Conservation (phyloP, 495 filamentous ascomycete genomes). For the Aspergillus coremiiformis region DNA sequence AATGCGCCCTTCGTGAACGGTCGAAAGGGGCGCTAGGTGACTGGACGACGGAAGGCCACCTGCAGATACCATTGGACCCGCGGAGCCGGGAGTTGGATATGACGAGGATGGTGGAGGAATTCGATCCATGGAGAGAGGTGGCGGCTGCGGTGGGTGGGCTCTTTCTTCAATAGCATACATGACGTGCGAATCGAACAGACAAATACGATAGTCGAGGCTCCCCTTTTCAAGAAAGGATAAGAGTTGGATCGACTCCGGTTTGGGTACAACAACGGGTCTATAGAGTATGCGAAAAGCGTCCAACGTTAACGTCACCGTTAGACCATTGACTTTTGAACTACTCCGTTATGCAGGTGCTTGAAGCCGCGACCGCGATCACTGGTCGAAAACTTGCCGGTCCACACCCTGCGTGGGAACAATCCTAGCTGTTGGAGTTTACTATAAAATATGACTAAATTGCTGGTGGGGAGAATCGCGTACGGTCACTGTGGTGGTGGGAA, state of each 20-base stretch:
- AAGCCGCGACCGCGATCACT: conserved; percentile 5
- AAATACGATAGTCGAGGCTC: neutral
- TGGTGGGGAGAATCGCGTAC: neutral
- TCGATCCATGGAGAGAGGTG: conserved; percentile 44
- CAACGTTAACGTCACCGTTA: conserved; percentile 30
- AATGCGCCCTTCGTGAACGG: conserved; percentile 39
- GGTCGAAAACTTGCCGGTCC: neutral
- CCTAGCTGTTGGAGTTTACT: neutral
- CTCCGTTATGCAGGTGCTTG: conserved; percentile 3
- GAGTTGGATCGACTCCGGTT: neutral
- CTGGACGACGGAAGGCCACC: conserved; percentile 27
- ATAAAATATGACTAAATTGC: neutral
- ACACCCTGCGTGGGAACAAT: neutral
- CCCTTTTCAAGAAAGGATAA: neutral
- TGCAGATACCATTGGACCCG: conserved; percentile 10
- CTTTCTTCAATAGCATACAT: conserved; percentile 44
- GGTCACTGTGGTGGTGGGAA: neutral
- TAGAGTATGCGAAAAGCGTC: conserved; percentile 20
- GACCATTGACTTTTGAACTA: conserved; percentile 29
- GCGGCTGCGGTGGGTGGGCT: conserved; percentile 34
- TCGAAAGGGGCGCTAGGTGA: conserved; percentile 33
- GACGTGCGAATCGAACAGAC: conserved; percentile 11
- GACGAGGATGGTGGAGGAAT: conserved; percentile 35
- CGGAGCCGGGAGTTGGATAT: conserved; percentile 35
- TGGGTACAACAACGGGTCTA: neutral